phyloP scores from a whole-genome alignment of 2,329 filamentous ascomycete genomes.

The Neospermospora avenae region DNA sequence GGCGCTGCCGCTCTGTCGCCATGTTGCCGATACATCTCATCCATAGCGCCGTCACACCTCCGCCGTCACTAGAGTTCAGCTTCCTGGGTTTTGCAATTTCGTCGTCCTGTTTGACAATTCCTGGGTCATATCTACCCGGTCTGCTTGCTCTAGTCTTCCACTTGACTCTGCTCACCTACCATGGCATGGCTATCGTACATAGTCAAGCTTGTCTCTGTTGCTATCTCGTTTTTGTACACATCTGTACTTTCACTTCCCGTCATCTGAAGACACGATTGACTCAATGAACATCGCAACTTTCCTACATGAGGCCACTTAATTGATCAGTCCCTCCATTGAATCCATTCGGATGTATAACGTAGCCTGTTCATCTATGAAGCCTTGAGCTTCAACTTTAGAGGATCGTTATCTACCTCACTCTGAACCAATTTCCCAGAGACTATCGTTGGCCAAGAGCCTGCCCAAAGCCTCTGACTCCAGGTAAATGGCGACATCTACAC shows the following conservation, averaged over 20 bases:
- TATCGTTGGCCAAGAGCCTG: conserved; percentile 30
- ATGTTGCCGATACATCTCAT: too few relatives aligned
- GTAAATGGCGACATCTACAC: conserved; percentile 38
- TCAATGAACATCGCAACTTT: background rate
- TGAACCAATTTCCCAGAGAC: conserved; percentile 12
- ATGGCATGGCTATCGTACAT: too few relatives aligned
- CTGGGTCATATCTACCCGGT: too few relatives aligned
- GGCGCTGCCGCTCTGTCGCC: too few relatives aligned
- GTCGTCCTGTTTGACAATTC: too few relatives aligned
- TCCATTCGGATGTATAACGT: background rate
- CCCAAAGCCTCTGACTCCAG: conserved; percentile 33
- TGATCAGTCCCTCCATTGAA: background rate
- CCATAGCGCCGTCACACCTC: too few relatives aligned
- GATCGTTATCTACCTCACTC: background rate
- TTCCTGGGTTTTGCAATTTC: too few relatives aligned
- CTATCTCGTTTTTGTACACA: too few relatives aligned
- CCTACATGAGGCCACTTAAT: background rate
- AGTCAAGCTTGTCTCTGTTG: background rate
- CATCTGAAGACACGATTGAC: background rate
- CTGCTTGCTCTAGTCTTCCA: too few relatives aligned
- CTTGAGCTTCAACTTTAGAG: background rate
- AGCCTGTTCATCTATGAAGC: background rate
- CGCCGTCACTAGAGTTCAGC: too few relatives aligned
- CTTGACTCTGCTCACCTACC: too few relatives aligned
- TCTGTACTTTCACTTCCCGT: background rate